These are phyloP conservation scores for Thoreauomyces humboldtii DNA, from an alignment of 192 early-diverging fungal species.

Conservation along the genomic window DNA sequence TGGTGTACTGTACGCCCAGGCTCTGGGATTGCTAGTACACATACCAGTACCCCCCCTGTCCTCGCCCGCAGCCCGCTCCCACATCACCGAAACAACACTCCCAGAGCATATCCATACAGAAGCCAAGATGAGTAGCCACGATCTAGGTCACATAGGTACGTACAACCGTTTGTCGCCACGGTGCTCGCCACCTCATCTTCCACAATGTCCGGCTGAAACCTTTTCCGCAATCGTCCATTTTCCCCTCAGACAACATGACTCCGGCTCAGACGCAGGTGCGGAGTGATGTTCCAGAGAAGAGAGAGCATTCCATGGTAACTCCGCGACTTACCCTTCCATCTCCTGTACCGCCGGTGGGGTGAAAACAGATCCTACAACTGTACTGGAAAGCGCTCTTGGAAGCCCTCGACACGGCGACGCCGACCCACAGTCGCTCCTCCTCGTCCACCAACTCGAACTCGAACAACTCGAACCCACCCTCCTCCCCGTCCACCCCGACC, in stretches of 20 bases:
- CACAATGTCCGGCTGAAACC: background rate
- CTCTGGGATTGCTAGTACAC: no score
- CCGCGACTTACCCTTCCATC: background rate
- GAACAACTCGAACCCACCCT: background rate
- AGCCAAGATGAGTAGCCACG: slow-evolving; percentile 10
- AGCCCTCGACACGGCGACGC: background rate
- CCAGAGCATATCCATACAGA: no score
- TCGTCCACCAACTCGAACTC: background rate
- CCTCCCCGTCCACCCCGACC: background rate
- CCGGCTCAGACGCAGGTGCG: slow-evolving; percentile 1
- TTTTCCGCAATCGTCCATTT: background rate
- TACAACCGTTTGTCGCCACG: background rate
- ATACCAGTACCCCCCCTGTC: no score
- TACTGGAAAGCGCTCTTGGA: background rate
- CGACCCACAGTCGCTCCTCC: background rate
- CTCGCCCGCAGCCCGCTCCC: no score
- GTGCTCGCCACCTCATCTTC: background rate
- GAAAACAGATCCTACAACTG: background rate
- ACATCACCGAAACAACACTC: no score
- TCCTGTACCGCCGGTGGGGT: background rate
- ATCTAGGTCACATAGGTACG: slow-evolving; percentile 24
- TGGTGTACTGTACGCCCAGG: no score
- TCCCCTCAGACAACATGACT: slow-evolving; percentile 17
- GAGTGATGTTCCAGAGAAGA: background rate
- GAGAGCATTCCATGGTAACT: background rate